A percentile compares a stretch with the other conserved stretches of the same genome.
phyloP scores from a whole-genome alignment of 441 rosid species.

The Aleurites moluccanus region DNA sequence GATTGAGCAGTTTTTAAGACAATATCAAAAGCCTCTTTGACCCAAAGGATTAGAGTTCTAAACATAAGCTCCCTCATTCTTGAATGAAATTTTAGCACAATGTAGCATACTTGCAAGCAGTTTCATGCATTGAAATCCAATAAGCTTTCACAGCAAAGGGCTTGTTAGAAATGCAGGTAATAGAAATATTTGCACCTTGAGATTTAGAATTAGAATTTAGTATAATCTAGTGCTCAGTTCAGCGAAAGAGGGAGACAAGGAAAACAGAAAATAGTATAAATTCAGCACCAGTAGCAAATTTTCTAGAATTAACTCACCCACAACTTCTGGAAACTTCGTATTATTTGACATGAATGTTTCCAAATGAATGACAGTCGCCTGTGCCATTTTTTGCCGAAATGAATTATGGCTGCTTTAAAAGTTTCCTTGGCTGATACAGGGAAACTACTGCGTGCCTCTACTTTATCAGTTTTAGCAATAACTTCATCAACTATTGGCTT shows the following conservation, averaged over 20 bases:
- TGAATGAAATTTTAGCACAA: not conserved
- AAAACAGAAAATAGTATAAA: not conserved
- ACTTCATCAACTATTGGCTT: slow-evolving; percentile 41
- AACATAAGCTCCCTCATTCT: not conserved
- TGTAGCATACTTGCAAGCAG: not conserved
- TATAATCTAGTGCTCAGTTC: not conserved
- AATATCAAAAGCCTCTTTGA: not conserved
- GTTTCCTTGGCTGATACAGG: slow-evolving; percentile 71
- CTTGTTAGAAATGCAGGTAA: not conserved
- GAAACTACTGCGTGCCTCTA: slow-evolving; percentile 55
- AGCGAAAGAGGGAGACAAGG: not conserved
- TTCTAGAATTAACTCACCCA: slow-evolving; percentile 67
- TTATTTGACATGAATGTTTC: slow-evolving; percentile 48
- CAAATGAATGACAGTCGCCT: slow-evolving; percentile 72
- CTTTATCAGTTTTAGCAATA: slow-evolving; percentile 46
- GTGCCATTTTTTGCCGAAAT: slow-evolving; percentile 68
- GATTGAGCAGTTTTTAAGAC: not conserved
- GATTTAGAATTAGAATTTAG: not conserved
- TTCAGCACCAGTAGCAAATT: not conserved
- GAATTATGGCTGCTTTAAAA: slow-evolving; percentile 66
- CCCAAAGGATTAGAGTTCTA: not conserved
- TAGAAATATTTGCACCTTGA: not conserved
- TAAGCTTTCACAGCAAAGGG: not conserved
- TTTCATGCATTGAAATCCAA: not conserved
- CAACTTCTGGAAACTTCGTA: slow-evolving; percentile 53